A percentile compares a stretch with the other conserved stretches of the same genome.
Conservation (phyloP, 2,329 filamentous ascomycete species). For the Alternaria metachromatica region DNA sequence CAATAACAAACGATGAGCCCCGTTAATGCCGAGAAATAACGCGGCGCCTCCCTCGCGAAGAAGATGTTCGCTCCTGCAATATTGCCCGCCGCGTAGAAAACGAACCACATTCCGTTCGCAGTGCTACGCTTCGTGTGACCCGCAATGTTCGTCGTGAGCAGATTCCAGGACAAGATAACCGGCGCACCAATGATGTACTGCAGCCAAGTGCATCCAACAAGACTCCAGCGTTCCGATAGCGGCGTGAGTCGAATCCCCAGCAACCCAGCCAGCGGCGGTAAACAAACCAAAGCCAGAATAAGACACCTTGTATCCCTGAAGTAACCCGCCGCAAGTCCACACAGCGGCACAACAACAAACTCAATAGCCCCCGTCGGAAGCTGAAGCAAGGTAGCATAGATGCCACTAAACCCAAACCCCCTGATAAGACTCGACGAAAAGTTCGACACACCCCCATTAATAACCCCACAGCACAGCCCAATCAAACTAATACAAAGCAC, state of each 20-base stretch:
- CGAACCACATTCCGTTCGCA: slow-evolving; percentile 59
- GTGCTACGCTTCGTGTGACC: slow-evolving; percentile 61
- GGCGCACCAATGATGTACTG: slow-evolving; percentile 59
- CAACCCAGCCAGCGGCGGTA: slow-evolving; percentile 58
- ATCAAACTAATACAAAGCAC: slow-evolving; percentile 51
- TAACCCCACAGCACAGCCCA: slow-evolving; percentile 54
- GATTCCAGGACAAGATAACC: slow-evolving; percentile 60
- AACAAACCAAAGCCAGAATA: slow-evolving; percentile 48
- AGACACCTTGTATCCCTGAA: slow-evolving; percentile 39
- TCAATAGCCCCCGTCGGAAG: slow-evolving; percentile 55
- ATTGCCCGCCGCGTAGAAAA: slow-evolving; percentile 58
- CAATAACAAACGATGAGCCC: slow-evolving; percentile 55
- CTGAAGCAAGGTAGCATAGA: slow-evolving; percentile 53
- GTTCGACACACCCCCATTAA: slow-evolving; percentile 60
- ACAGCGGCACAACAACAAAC: slow-evolving; percentile 48
- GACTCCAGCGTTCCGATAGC: slow-evolving; percentile 55
- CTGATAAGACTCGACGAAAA: slow-evolving; percentile 57
- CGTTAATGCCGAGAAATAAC: slow-evolving; percentile 55
- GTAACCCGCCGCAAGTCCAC: slow-evolving; percentile 43
- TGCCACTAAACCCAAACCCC: slow-evolving; percentile 52
- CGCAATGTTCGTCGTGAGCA: slow-evolving; percentile 53
- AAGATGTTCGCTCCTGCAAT: slow-evolving; percentile 58
- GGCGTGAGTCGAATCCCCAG: slow-evolving; percentile 59
- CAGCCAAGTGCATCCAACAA: slow-evolving; percentile 62
- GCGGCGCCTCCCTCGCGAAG: slow-evolving; percentile 52